These are phyloP conservation scores for Xylaria venustula DNA, from an alignment of 495 filamentous ascomycete genomes.

Conservation along the genomic window DNA sequence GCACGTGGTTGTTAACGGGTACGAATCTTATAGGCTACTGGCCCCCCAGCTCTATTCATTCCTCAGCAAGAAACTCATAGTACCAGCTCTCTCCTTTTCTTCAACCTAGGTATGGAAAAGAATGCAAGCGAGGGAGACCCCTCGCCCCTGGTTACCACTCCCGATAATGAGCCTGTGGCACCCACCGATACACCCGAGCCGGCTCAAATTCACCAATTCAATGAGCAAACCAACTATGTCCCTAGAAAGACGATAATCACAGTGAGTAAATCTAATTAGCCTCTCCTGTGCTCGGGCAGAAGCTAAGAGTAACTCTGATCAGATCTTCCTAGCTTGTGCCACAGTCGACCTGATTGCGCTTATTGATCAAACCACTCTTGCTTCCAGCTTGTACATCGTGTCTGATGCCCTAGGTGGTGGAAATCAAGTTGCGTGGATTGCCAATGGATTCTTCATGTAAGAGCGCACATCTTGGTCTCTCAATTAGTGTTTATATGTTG, in stretches of 20 bases:
- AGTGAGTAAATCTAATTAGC: constrained; percentile 25
- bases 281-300: not conserved
- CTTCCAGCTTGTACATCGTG: constrained; percentile 51
- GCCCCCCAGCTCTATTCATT: no score
- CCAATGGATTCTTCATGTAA: constrained; percentile 53
- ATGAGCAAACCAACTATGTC: constrained; percentile 57
- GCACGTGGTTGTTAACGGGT: no score
- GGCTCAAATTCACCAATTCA: constrained; percentile 35
- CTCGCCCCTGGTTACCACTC: not conserved
- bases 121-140: not conserved
- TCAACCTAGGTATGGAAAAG: not conserved
- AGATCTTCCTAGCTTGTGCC: constrained; percentile 58
- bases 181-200: not conserved
- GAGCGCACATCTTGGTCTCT: not conserved
- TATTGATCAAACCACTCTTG: constrained; percentile 57
- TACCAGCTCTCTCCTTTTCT: not conserved
- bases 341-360: constrained; percentile 53
- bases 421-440: constrained; percentile 54
- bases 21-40: no score
- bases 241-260: constrained; percentile 50
- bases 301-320: not conserved
- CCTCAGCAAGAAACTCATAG: no score
- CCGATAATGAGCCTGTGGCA: not conserved
- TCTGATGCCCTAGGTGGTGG: constrained; percentile 47
- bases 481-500: not conserved